Conservation (phyloP, 1,139 yeast genomes). For the Ashbya aceris region DNA sequence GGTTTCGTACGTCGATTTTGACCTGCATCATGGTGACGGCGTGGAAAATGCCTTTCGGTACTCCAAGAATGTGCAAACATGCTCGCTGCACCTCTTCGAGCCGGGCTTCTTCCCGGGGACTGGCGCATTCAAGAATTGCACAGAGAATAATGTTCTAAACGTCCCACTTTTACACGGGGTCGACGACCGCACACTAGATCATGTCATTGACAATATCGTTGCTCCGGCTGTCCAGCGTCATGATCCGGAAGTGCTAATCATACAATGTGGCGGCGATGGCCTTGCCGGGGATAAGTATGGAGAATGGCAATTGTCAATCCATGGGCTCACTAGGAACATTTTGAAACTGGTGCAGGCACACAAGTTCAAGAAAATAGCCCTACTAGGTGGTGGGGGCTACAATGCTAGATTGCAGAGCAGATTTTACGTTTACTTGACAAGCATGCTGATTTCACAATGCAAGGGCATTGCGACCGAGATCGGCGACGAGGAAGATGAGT, state of each 20-base stretch:
- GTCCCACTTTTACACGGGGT: constrained; percentile 53
- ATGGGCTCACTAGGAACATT: constrained; percentile 39
- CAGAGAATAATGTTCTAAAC: constrained; percentile 33
- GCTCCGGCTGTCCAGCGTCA: constrained; percentile 35
- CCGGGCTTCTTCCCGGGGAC: constrained; percentile 70
- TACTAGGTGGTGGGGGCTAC: constrained; percentile 78
- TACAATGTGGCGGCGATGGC: constrained; percentile 72
- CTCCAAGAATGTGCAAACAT: constrained; percentile 48
- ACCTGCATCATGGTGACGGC: constrained; percentile 75
- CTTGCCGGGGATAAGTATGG: constrained; percentile 46
- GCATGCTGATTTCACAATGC: constrained; percentile 22
- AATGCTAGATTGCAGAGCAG: constrained; percentile 54
- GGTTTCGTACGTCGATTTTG: constrained; percentile 60
- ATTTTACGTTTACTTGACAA: constrained; percentile 54
- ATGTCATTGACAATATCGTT: constrained; percentile 37
- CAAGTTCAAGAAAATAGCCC: constrained; percentile 32
- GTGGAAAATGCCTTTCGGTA: constrained; percentile 57
- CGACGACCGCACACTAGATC: constrained; percentile 36
- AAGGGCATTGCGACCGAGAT: background rate
- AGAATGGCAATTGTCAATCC: constrained; percentile 62
- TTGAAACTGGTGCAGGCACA: constrained; percentile 28
- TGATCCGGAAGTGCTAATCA: constrained; percentile 45
- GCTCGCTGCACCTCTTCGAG: constrained; percentile 57
- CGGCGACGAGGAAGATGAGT: constrained; percentile 22
- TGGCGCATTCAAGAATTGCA: constrained; percentile 38